phyloP scores from a whole-genome alignment of 2,329 filamentous ascomycete genomes.

The Trichoderma lentiforme region DNA sequence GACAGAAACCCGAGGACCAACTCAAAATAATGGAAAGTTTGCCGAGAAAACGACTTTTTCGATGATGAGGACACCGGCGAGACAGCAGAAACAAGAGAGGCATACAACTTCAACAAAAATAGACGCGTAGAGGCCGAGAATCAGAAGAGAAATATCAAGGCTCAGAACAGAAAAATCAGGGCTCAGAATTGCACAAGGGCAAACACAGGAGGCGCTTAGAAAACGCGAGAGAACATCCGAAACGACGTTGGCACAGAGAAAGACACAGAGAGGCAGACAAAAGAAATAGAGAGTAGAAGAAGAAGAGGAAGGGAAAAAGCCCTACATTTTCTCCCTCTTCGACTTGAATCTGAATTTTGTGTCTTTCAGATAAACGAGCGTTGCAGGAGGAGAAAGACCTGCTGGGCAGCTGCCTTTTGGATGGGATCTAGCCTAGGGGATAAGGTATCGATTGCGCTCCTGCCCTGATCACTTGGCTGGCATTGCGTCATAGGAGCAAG shows the following conservation, averaged over 20 bases:
- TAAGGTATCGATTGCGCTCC: not conserved
- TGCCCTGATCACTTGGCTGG: not conserved
- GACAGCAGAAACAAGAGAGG: not conserved
- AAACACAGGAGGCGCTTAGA: not conserved
- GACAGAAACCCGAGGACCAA: not conserved
- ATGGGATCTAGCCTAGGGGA: not conserved
- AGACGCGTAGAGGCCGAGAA: not conserved
- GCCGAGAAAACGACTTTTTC: not conserved
- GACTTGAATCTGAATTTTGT: not conserved
- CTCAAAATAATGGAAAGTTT: not conserved
- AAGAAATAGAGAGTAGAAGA: not conserved
- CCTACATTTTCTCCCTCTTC: not conserved
- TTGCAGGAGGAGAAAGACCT: not conserved
- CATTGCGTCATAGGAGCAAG: not conserved
- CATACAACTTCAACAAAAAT: not conserved
- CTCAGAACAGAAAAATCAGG: not conserved
- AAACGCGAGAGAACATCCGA: not conserved
- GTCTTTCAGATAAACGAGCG: not conserved
- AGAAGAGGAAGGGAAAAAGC: not conserved
- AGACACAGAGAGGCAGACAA: not conserved
- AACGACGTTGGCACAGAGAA: not conserved
- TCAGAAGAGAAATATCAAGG: not conserved
- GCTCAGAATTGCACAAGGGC: not conserved
- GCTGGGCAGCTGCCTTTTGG: not conserved
- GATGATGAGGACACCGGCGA: accelerated